These are phyloP conservation scores for Phoma herbarum DNA, from an alignment of 2,329 filamentous ascomycete species.

Conservation along the genomic window DNA sequence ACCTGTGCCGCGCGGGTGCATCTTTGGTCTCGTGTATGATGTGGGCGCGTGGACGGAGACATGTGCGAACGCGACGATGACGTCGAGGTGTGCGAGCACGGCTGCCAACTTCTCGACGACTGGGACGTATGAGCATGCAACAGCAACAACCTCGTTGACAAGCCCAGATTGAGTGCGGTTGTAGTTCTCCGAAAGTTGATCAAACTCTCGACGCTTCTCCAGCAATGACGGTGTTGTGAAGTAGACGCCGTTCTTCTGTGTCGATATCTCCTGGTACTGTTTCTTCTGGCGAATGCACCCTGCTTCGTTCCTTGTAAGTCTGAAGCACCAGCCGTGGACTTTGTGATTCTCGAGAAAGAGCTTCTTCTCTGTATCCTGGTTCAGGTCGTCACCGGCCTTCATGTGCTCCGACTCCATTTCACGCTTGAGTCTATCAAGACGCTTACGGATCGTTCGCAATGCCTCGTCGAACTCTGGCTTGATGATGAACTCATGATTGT, in stretches of 20 bases:
- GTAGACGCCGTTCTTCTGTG: conserved; percentile 98
- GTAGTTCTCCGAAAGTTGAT: conserved; percentile 93
- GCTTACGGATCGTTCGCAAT: conserved; percentile 86
- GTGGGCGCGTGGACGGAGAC: conserved; percentile 91
- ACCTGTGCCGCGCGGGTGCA: conserved; percentile 86
- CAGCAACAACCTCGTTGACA: conserved; percentile 89
- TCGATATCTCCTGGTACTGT: conserved; percentile 92
- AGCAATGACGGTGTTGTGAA: conserved; percentile 90
- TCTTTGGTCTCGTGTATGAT: conserved; percentile 88
- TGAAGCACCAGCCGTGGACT: conserved; percentile 96
- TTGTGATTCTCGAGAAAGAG: conserved; percentile 97
- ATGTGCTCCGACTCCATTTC: conserved; percentile 86
- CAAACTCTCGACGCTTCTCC: conserved; percentile 84
- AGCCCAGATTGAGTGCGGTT: conserved; percentile 92
- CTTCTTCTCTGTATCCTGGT: conserved; percentile 97
- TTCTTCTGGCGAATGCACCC: conserved; percentile 92
- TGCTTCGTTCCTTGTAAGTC: conserved; percentile 88
- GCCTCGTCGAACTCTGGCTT: conserved; percentile 97
- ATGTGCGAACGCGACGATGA: conserved; percentile 93
- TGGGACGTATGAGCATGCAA: conserved; percentile 93
- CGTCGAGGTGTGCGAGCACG: conserved; percentile 91
- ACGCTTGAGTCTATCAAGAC: conserved; percentile 81
- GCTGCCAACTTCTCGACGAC: conserved; percentile 89
- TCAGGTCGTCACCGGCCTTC: conserved; percentile 79
- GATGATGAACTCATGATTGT: conserved; percentile 98